These are phyloP conservation scores for Pythium biforme DNA, from an alignment of 352 stramenopile genomes.

Conservation along the genomic window DNA sequence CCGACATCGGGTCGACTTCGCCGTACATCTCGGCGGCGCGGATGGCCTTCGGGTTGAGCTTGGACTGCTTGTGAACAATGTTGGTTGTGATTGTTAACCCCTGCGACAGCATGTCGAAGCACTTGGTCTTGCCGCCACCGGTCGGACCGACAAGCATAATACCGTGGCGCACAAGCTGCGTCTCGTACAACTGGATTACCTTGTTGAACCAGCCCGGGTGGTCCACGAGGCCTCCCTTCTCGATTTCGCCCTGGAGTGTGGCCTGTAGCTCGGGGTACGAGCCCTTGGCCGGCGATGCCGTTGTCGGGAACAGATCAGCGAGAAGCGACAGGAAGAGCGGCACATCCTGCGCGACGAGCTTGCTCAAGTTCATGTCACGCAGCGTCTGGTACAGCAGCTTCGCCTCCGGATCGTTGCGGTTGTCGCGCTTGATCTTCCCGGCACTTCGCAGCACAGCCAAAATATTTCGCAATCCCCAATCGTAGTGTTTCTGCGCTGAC, in stretches of 20 bases:
- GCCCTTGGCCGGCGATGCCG: conserved; percentile 88
- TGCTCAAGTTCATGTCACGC: conserved; percentile 98
- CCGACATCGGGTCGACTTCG: conserved; percentile 94
- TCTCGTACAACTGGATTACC: conserved; percentile 98
- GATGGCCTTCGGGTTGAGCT: conserved; percentile 98
- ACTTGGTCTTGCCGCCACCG: conserved; percentile 97
- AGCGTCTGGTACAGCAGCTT: conserved; percentile 89
- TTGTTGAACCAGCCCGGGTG: conserved; percentile 92
- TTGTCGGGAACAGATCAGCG: conserved; percentile 95
- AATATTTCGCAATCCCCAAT: conserved; percentile 91
- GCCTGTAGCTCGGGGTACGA: conserved; percentile 96
- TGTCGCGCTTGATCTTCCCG: conserved; percentile 91
- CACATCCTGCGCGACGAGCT: conserved; percentile 97
- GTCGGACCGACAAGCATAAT: conserved; percentile 99
- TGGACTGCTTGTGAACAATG: conserved; percentile 94
- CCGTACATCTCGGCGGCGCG: conserved; percentile 98
- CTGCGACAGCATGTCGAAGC: conserved; percentile 94
- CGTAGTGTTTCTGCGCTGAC: conserved; percentile 92
- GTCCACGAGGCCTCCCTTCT: conserved; percentile 90
- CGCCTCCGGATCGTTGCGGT: conserved; percentile 84
- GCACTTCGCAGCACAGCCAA: conserved; percentile 86
- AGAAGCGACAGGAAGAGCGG: conserved; percentile 97
- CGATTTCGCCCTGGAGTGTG: conserved; percentile 85
- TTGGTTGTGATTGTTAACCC: conserved; percentile 91
- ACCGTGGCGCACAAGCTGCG: conserved; percentile 95